Evolutionary conservation across 1,139 yeast genomes (phyloP).

Genomic region (Taphrina sp.): DNA sequence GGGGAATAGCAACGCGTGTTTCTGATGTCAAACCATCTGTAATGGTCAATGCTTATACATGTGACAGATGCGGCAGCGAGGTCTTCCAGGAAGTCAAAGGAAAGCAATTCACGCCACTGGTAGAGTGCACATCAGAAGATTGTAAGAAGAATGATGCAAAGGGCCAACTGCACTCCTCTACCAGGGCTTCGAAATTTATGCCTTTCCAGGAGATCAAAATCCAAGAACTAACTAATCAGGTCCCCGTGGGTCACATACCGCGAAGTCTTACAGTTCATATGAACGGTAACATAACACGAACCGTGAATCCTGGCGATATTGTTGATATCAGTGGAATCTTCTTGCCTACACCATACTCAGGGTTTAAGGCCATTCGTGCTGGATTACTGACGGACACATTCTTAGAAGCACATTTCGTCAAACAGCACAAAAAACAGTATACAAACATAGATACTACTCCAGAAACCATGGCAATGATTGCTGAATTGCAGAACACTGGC

Average conservation of each 20-base stretch:
- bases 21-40: slow-evolving; percentile 95
- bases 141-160: slow-evolving; percentile 76
- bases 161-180: slow-evolving; percentile 88
- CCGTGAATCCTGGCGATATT: slow-evolving; percentile 89
- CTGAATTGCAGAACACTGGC: slow-evolving; percentile 57
- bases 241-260: slow-evolving; percentile 97
- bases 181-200: slow-evolving; percentile 91
- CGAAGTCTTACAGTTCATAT: slow-evolving; percentile 79
- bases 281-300: slow-evolving; percentile 84
- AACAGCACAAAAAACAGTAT: slow-evolving; percentile 86
- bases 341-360: slow-evolving; percentile 93
- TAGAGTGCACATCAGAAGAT: slow-evolving; percentile 78
- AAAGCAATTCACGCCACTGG: slow-evolving; percentile 77
- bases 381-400: slow-evolving; percentile 93
- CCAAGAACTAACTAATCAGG: slow-evolving; percentile 94
- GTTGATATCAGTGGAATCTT: slow-evolving; percentile 91
- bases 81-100: slow-evolving; percentile 91
- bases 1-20: slow-evolving; percentile 94
- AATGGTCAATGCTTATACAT: slow-evolving; percentile 88
- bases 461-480: slow-evolving; percentile 58
- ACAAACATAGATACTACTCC: slow-evolving; percentile 62
- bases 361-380: slow-evolving; percentile 85
- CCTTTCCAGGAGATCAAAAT: slow-evolving; percentile 94
- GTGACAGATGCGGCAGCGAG: slow-evolving; percentile 97
- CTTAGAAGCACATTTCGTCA: slow-evolving; percentile 79